Percentiles rank a stretch among this genome's conserved stretches.
phyloP scores from a whole-genome alignment of 2,329 filamentous ascomycete genomes.

The Xylariaceae sp. region DNA sequence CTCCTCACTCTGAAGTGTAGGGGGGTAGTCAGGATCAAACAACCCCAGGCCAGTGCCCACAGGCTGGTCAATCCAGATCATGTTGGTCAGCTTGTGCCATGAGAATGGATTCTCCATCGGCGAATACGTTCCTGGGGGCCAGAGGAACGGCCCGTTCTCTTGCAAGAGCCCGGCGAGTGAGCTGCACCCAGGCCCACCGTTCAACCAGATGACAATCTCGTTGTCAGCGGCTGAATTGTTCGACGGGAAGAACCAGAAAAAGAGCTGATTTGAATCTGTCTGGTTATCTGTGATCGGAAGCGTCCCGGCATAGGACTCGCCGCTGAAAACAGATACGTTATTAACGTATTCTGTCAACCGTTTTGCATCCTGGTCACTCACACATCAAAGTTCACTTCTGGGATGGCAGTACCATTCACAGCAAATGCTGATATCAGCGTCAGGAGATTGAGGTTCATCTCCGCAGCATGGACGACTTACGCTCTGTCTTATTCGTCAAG shows the following conservation, averaged over 20 bases:
- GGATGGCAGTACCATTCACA: constrained; percentile 58
- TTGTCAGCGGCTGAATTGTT: constrained; percentile 41
- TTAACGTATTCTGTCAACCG: not conserved
- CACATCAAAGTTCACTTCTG: constrained; percentile 62
- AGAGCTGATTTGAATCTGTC: constrained; percentile 41
- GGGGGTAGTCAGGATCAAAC: not conserved
- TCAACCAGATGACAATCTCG: constrained; percentile 52
- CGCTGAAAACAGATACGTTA: constrained; percentile 12
- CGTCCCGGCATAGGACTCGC: constrained; percentile 55
- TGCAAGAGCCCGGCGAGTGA: constrained; percentile 68
- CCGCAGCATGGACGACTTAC: not conserved
- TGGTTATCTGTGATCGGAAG: constrained; percentile 48
- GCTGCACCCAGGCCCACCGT: constrained; percentile 49
- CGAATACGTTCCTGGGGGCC: constrained; percentile 65
- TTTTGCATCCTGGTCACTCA: not conserved
- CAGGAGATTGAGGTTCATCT: not conserved
- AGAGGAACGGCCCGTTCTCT: constrained; percentile 72
- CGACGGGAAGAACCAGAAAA: constrained; percentile 55
- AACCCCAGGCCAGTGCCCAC: constrained; percentile 65
- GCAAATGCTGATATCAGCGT: constrained; percentile 45
- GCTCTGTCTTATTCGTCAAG: not conserved
- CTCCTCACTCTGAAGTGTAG: constrained; percentile 28
- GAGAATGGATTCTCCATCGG: constrained; percentile 65
- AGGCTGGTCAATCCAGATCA: constrained; percentile 72
- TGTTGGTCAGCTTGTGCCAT: constrained; percentile 72